Base-by-base conservation (phyloP, 2,329 filamentous ascomycete species). In the Diaporthe helianthi region DNA sequence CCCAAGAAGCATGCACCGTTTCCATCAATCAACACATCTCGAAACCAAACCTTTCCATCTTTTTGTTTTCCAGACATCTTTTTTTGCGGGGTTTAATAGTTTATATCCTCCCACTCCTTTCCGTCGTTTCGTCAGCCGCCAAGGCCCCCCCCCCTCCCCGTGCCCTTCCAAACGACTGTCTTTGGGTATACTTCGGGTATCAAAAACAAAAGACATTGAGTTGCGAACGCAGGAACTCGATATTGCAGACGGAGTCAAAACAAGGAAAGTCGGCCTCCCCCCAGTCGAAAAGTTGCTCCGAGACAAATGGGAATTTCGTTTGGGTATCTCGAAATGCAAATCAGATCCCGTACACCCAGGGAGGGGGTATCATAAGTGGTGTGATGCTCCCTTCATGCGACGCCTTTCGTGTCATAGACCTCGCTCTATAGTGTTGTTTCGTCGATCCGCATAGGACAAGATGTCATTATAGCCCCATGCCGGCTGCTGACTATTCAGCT, bases 251-350 rank as follows among this genome's bases (percentile, higher is more conserved):
- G 52, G 65, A 47, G 65, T 67, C 53, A 71, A 63, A 73, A 73
- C 54, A 71, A 71, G 71, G 70, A 71, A 71, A 69, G 68, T 68
- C 69, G 60, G 61, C 58, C 69, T 70, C 60, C 68, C 65, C 58
- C 68, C 69, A 65, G 55, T 44, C 64, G 68, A 70, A 51, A 66
- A 70, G 65, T 65, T 68, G 70, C 68, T 70, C 70, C 68, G 70
- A 70, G 70, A 71, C 70, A 81, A 80, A 80, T 82, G 84, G 81
- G 83, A 74, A 71, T 70, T 80, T 79, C 67, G 80, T 83, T 80
- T 82, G 84, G 84, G 84, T 85, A 85, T 85, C 83, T 84, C 81
- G 82, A 86, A 85, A 86, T 86, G 84, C 84, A 86, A 81, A 84
- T 82, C 83, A 82, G 83, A 80, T 82, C 80, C 83, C 65, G 60